Percentiles rank a stretch among this genome's conserved stretches.
Conservation (phyloP, 192 early-diverging fungal genomes). For the Coemansia sp. region DNA sequence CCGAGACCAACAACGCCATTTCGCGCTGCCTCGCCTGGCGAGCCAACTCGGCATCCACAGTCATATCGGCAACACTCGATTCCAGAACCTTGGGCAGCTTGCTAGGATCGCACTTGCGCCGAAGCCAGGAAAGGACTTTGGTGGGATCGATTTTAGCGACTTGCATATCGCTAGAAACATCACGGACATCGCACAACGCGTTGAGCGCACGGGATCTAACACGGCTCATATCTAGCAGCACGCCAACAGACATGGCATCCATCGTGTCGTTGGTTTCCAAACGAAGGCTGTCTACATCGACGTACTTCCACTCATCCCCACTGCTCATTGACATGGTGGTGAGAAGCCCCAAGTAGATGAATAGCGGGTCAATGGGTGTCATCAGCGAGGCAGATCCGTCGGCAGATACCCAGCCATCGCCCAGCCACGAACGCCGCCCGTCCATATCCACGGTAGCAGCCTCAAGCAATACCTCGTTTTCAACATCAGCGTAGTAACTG, state of each 20-base stretch:
- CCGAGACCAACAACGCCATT: conserved; percentile 44
- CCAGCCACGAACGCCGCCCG: conserved; percentile 43
- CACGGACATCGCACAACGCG: conserved; percentile 26
- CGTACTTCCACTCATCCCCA: conserved; percentile 29
- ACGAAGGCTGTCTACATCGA: conserved; percentile 34
- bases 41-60: conserved; percentile 4
- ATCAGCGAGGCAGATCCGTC: conserved; percentile 30
- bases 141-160: conserved; percentile 27
- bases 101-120: conserved; percentile 28
- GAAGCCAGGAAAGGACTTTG: conserved; percentile 37
- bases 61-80: not conserved
- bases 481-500: conserved; percentile 38
- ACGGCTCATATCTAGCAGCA: conserved; percentile 15
- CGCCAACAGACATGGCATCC: conserved; percentile 19
- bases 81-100: conserved; percentile 18
- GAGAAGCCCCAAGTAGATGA: conserved; percentile 35
- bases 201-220: conserved; percentile 16
- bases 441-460: conserved; percentile 34
- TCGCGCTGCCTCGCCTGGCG: conserved; percentile 23
- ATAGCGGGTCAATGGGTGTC: conserved; percentile 40
- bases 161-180: conserved; percentile 16
- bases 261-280: conserved; percentile 30
- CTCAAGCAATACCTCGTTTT: conserved; percentile 28
- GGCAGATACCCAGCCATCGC: conserved; percentile 24
- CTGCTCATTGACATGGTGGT: conserved; percentile 15